phyloP scores from a whole-genome alignment of 768 basidiomycete species.

The Steccherinum ochraceum region DNA sequence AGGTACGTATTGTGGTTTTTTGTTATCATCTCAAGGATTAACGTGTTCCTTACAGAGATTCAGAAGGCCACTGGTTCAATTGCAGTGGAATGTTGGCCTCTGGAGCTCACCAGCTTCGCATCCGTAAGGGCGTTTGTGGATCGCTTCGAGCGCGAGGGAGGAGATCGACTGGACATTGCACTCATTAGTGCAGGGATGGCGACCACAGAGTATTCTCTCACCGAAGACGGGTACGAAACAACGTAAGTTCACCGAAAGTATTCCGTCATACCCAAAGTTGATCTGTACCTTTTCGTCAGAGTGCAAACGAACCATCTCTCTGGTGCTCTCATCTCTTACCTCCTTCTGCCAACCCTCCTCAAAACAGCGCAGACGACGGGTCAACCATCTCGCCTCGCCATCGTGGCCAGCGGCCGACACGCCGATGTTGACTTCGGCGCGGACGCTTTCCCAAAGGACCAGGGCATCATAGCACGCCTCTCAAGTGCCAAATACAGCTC shows the following conservation, averaged over 20 bases:
- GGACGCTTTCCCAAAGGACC: neutral
- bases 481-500: no score
- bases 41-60: neutral
- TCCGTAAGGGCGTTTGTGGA: conserved; percentile 21
- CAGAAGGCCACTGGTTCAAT: neutral
- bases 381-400: conserved; percentile 1
- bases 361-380: conserved; percentile 25
- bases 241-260: conserved; percentile 12
- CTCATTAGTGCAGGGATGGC: conserved; percentile 22
- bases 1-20: conserved; percentile 29
- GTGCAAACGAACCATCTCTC: conserved; percentile 43
- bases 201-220: conserved; percentile 17
- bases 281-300: conserved; percentile 19
- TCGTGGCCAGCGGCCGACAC: conserved; percentile 8
- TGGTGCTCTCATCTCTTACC: conserved; percentile 32
- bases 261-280: neutral
- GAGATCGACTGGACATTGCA: conserved; percentile 22
- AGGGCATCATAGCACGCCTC: no score
- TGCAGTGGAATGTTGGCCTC: conserved; percentile 1
- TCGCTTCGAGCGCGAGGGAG: conserved; percentile 14
- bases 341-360: conserved; percentile 39
- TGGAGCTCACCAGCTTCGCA: conserved; percentile 21
- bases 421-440: neutral
- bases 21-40: neutral
- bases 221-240: conserved; percentile 24